Evolutionary conservation across 2,329 filamentous ascomycete species (phyloP), one percentile per base, ranked within the genome.

Genomic region (Aureobasidium leucospermi): DNA sequence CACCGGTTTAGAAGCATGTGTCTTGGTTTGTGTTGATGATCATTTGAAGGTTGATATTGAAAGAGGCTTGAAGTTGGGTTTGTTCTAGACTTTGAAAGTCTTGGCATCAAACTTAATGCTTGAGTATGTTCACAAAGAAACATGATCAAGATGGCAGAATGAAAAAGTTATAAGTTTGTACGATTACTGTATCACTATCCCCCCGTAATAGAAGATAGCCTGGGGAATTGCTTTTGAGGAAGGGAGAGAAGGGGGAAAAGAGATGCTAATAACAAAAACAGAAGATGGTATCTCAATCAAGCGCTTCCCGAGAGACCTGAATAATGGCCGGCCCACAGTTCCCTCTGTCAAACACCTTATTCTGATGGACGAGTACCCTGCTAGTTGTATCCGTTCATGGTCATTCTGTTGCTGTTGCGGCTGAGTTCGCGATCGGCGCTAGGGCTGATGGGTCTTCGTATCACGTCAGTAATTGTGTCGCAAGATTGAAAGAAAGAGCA

Each of bases 391-490:
- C 94, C 94, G 78, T 97, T 99, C 91, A 97, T 96, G 67, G 91
- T 95, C 86, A 94, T 90, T 74, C 94, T 86, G 81, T 97, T 92
- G 68, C 92, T 96, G 83, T 88, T 91, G 75, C 93, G 86, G 88
- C 93, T 97, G 70, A 99, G 79, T 78, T 99, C 94, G 66, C 94
- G 86, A 67, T 99, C 94, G 60, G 94, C 93, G 63, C 91, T 84
- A 62, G 94, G 94, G 74, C 90, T 96, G 81, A 99, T 99, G 71
- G 94, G 94, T 61, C 70, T 66, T 61, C 1, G 6, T 15, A 6
- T 16, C 9, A 6, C 10, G n/a, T 58, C 29, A 61, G 38, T 57
- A 36, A 11, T 4, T n/a, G 16, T 3, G 23, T 41, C 15, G n/a
- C 28, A 39, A 7, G 10, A 13, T 28, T 16, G 46, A n/a, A 3